These are phyloP conservation scores for Trichodelitschia bisporula DNA, from an alignment of 495 filamentous ascomycete genomes.

Conservation along the genomic window DNA sequence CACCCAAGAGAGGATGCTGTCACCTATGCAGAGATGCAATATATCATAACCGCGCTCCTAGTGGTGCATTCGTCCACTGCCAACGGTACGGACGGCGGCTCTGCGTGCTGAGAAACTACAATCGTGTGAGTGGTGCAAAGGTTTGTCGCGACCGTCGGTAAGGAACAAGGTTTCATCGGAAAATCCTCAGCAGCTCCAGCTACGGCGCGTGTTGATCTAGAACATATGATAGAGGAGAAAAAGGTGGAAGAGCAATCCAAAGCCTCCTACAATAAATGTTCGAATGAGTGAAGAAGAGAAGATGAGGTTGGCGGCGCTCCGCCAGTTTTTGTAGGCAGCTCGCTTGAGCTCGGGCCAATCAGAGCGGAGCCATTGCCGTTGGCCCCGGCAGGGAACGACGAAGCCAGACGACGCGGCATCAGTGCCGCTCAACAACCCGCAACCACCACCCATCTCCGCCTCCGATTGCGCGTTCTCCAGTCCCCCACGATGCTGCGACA, in stretches of 20 bases:
- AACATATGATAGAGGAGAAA: constrained; percentile 39
- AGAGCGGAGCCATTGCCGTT: constrained; percentile 7
- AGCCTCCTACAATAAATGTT: constrained; percentile 76
- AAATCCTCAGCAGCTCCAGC: too few relatives aligned
- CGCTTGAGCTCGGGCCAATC: constrained; percentile 4
- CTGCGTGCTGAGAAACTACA: too few relatives aligned
- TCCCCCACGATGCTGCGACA: constrained; percentile 61
- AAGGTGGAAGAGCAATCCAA: constrained; percentile 17
- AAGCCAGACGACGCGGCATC: constrained; percentile 8
- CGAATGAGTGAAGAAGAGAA: constrained; percentile 25
- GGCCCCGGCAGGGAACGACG: background rate
- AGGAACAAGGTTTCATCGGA: too few relatives aligned
- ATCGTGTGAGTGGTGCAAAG: too few relatives aligned
- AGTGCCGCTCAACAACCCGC: constrained; percentile 12
- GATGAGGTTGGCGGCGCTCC: too few relatives aligned
- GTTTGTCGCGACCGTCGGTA: too few relatives aligned
- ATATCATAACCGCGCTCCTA: too few relatives aligned
- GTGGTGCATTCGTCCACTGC: too few relatives aligned
- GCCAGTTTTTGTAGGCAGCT: too few relatives aligned
- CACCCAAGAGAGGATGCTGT: too few relatives aligned
- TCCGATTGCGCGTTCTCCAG: constrained; percentile 18
- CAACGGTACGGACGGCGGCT: too few relatives aligned
- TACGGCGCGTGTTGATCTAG: constrained; percentile 34
- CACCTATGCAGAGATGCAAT: too few relatives aligned
- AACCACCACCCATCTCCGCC: constrained; percentile 13